Base-by-base conservation (phyloP, 306 rosid species). In the Prinsepia uniflora region DNA sequence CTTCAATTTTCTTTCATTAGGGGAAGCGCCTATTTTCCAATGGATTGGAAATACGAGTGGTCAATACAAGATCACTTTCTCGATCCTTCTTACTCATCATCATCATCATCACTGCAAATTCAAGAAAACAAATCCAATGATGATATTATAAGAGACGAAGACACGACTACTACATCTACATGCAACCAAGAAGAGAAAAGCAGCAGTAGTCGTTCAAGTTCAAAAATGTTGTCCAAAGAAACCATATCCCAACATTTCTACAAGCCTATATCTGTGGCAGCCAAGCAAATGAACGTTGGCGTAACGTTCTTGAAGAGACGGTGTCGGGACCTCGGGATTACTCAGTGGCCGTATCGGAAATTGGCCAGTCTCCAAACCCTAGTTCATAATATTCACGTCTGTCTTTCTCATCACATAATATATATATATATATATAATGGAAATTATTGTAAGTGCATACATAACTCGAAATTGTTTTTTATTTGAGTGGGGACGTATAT, bases 201-300 rank as follows among this genome's bases (percentile, higher is more conserved):
- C 4, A 44, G 47, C 1, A 30, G 0, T 30, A 9, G 24, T 30
- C 36, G 36, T 30, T 30, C 36, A 30, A 30, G 4, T 52, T 52
- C 57, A 52, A 52, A 15, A 52, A 13, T 13, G 11, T 14, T 65
- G 41, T 65, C 70, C 19, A 45, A 18, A 5, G 68, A 43, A 43
- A 43, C 39, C 68, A 46, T 66, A 46, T 47, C 71, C 7, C 44
- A 47, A 4, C 22, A 66, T 57, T 66, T 46, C 19, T 66, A 66
- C 44, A 24, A 22, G 45, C 71, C 44, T 20, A 15, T 24, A 30
- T 7, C 56, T 22, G 8, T 5, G 10, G 71, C 71, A 46, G 71
- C 58, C 19, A 5, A 48, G 22, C 44, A 66, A 48, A 47, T 66
- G 71, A 48, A 48, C 48, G 22, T 66, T 14, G 5, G 24, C 44